Evolutionary conservation across 1,139 yeast species (phyloP).

Genomic region (Suhomyces guaymorum): DNA sequence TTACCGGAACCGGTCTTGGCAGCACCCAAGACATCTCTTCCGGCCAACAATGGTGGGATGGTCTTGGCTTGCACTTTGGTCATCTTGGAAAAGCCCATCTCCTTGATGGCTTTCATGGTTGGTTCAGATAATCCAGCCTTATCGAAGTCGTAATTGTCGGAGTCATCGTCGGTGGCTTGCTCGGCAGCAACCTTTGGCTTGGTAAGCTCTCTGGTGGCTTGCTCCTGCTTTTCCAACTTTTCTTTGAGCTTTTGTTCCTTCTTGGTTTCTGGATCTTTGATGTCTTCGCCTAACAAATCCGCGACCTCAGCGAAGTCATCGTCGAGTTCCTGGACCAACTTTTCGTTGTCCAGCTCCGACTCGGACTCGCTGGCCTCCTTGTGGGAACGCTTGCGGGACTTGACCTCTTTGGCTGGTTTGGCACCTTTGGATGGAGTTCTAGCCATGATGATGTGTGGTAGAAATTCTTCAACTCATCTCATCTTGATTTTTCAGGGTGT

Average conservation of each 20-base stretch:
- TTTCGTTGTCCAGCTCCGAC: constrained; percentile 39
- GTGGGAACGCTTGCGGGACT: constrained; percentile 21
- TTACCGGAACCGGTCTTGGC: constrained; percentile 99
- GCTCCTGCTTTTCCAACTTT: constrained; percentile 22
- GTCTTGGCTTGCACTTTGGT: constrained; percentile 93
- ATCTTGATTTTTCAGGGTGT: constrained; percentile 18
- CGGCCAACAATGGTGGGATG: constrained; percentile 92
- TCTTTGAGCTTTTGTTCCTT: constrained; percentile 23
- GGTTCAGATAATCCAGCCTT: constrained; percentile 69
- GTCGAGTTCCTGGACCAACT: constrained; percentile 50
- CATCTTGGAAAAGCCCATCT: constrained; percentile 89
- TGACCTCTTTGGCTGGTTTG: constrained; percentile 5
- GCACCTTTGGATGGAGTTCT: constrained; percentile 10
- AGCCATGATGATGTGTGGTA: constrained; percentile 10
- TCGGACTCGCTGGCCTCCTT: constrained; percentile 23
- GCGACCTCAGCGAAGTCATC: constrained; percentile 59
- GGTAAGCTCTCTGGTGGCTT: constrained; percentile 24
- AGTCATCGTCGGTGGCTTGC: constrained; percentile 43
- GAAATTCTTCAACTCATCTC: constrained; percentile 25
- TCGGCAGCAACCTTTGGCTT: constrained; percentile 25
- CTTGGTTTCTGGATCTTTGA: constrained; percentile 42
- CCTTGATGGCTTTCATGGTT: constrained; percentile 73
- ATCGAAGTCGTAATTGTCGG: constrained; percentile 45
- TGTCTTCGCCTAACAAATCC: constrained; percentile 47
- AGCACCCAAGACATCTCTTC: constrained; percentile 94